A percentile compares a stretch with the other conserved stretches of the same genome.
Evolutionary conservation across 2,329 filamentous ascomycete genomes (phyloP).

Genomic region (Cercospora sesami): DNA sequence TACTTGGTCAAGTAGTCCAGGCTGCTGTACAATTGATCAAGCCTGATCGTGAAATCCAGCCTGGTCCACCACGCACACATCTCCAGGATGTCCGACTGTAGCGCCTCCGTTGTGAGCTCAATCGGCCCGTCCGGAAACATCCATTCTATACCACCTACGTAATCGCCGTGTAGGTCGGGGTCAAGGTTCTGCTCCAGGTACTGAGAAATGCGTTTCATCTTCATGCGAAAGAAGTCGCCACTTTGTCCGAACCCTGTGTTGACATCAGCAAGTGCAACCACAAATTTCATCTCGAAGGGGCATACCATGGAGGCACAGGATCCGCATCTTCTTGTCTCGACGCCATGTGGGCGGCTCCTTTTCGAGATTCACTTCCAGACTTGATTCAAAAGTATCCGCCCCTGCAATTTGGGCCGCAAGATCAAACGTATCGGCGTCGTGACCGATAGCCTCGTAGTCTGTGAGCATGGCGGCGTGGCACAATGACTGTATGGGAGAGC

Average conservation of each 20-base stretch:
- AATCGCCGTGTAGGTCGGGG: conserved; percentile 15
- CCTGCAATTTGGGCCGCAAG: conserved; percentile 13
- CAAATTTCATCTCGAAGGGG: too few relatives aligned
- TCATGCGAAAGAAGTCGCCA: conserved; percentile 26
- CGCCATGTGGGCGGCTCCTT: conserved; percentile 6
- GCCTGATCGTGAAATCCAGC: conserved; percentile 22
- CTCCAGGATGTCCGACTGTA: conserved; percentile 20
- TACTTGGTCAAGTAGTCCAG: conserved; percentile 24
- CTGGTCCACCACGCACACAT: conserved; percentile 25
- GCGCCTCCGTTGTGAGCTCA: conserved; percentile 20
- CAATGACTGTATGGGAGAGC: background rate
- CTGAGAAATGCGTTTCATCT: conserved; percentile 19
- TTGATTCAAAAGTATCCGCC: conserved; percentile 14
- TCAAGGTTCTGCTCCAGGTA: conserved; percentile 18
- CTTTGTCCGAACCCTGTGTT: conserved; percentile 24
- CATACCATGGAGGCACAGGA: conserved; percentile 21
- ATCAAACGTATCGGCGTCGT: conserved; percentile 14
- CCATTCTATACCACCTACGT: conserved; percentile 23
- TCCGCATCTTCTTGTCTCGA: conserved; percentile 14
- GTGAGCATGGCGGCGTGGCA: conserved; percentile 11
- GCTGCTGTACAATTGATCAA: conserved; percentile 25
- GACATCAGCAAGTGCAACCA: background rate
- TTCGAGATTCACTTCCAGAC: conserved; percentile 16
- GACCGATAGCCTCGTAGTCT: conserved; percentile 17
- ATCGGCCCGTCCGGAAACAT: conserved; percentile 23